A percentile compares a stretch with the other conserved stretches of the same genome.
phyloP scores from a whole-genome alignment of 2,329 filamentous ascomycete genomes.

The Arthrocladium fulminans region DNA sequence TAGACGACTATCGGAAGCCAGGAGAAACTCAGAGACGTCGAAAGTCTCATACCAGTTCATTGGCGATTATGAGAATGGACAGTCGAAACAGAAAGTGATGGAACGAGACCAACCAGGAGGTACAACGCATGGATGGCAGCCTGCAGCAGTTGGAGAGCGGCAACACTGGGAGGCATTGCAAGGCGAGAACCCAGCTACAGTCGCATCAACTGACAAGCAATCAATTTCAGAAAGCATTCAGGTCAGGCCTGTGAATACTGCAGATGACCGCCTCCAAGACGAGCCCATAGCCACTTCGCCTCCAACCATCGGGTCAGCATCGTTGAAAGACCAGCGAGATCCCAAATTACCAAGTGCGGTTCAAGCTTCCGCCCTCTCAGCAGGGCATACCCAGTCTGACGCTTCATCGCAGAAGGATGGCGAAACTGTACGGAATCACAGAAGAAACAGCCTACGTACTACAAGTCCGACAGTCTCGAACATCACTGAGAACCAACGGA shows the following conservation, averaged over 20 bases:
- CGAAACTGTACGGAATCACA: not conserved
- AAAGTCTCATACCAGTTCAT: conserved; percentile 10
- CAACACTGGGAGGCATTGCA: not conserved
- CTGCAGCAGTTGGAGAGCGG: not conserved
- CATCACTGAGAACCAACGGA: not conserved
- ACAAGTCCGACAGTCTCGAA: not conserved
- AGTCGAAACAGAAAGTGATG: not conserved
- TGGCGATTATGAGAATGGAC: conserved; percentile 2
- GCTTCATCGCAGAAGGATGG: too few relatives aligned
- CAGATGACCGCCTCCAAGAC: too few relatives aligned
- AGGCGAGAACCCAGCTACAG: not conserved
- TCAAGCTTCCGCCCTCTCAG: too few relatives aligned
- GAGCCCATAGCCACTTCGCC: too few relatives aligned
- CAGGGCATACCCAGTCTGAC: too few relatives aligned
- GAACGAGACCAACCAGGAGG: not conserved
- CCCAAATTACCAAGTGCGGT: too few relatives aligned
- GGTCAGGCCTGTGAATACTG: too few relatives aligned
- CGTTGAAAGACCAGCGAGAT: too few relatives aligned
- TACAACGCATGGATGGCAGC: not conserved
- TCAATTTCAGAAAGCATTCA: too few relatives aligned
- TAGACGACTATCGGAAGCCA: not conserved
- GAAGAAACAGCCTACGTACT: not conserved
- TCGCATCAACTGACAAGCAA: not conserved
- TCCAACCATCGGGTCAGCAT: too few relatives aligned
- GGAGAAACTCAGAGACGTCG: not conserved